Base-by-base conservation (phyloP, 192 early-diverging fungal genomes). In the Radiomyces spectabilis region DNA sequence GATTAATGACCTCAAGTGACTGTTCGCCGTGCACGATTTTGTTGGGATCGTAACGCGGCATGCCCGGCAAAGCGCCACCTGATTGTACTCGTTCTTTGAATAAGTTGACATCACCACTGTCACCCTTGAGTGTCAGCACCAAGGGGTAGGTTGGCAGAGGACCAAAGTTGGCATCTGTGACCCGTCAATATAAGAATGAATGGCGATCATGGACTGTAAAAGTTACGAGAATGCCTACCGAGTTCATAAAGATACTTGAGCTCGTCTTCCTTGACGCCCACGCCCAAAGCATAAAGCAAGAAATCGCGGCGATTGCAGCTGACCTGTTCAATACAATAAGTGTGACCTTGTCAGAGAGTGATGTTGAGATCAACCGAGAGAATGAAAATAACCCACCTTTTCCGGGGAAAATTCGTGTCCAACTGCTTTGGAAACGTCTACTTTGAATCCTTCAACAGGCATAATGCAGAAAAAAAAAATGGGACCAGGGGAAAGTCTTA, bases 21-120 rank as follows among this genome's bases (percentile, higher is more conserved):
- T 87, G 85, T 51, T 87, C 87, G 41, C 87, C 87, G 48, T 89
- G 87, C 0, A 89, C 80, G 10, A 89, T 70, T 18, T 65, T 69
- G 59, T 81, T 83, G 26, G 84, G 72, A 38, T 89, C 81, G 49
- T 78, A 79, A 40, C 67, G 63, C 26, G 87, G 81, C 24, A 87
- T 61, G 31, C 83, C 83, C 9, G 79, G 81, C 24, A 78, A 56
- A 29, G 60, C 50, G n/a, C 65, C 69, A 8, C 53, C 42, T 19
- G 62, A 63, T 37, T 61, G 70, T 16, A 69, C 68, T 35, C 79
- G 73, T 19, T 74, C 66, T 19, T 57, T 68, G 39, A 60, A 61
- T 2, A 41, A 43, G 26, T 67, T 67, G 13, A 61, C 47, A 21
- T 73, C 63, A 47, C 30, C 58, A 9, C 42, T 43, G 25, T 46